Base-by-base conservation (phyloP, 495 filamentous ascomycete species). In the Penicillium pulvis region DNA sequence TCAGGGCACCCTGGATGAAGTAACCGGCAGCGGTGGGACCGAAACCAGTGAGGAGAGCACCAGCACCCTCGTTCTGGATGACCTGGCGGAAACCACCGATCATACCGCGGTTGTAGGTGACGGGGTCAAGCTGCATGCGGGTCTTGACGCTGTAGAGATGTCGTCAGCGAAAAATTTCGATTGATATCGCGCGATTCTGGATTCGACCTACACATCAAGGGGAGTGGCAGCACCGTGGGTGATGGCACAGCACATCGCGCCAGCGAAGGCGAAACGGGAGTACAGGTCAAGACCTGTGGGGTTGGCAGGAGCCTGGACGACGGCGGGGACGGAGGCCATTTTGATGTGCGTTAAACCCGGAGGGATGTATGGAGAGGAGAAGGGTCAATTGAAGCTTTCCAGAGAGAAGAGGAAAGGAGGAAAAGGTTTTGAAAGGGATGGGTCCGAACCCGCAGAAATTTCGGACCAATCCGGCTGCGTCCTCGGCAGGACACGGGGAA, bases 1-100 rank as follows among this genome's bases (percentile, higher is more conserved):
- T 96, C 87, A 95, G 87, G 68, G 90, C 89, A 67, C 91, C 91
- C 81, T 96, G 91, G 66, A 96, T 88, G 86, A 94, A 94, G 83
- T 96, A 96, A 69, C 91, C 91, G 70, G 91, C 90, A 60, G 86
- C 86, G 71, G 91, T 95, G 65, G 91, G 91, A 63, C 91, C 91
- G 73, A 87, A 83, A 77, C 91, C 91, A 65, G 91, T 96, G 68
- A 92, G 81, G 61, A 96, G 88, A 72, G 91, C 91, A 73, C 89
- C 90, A 68, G 90, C 90, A 79, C 91, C 91, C 80, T 96, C 91
- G 56, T 80, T 88, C 72, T 85, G 79, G 71, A 95, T 77, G 71
- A 95, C 91, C 81, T 94, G 86, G 45, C 82, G 79, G 87, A 96
- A 90, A 63, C 88, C 89, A 70, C 91, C 91, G 74, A 96, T 83